A percentile compares a stretch with the other conserved stretches of the same genome.
These are phyloP conservation scores for Pyrenochaeta sp. DNA, from an alignment of 2,329 filamentous ascomycete genomes.

Conservation along the genomic window DNA sequence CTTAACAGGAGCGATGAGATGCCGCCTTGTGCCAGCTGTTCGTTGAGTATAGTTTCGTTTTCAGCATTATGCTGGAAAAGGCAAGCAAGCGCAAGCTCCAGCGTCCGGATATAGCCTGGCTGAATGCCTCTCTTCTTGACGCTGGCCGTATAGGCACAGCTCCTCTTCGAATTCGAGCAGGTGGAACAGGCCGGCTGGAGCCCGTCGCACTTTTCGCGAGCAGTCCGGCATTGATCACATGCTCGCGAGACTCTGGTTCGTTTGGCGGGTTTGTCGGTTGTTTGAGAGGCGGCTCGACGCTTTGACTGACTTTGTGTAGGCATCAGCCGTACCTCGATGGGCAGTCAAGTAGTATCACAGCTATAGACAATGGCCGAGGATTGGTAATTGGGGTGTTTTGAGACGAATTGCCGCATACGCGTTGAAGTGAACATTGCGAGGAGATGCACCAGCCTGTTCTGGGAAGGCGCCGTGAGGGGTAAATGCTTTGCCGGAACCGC, in stretches of 20 bases:
- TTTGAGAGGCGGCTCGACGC: constrained; percentile 28
- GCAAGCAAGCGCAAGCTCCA: constrained; percentile 74
- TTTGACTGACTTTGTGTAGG: constrained; percentile 34
- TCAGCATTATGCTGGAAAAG: constrained; percentile 69
- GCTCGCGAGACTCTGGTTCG: constrained; percentile 72
- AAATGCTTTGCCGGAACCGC: constrained; percentile 5
- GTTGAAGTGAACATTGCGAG: background rate
- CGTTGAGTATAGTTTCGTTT: constrained; percentile 65
- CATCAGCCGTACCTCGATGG: constrained; percentile 23
- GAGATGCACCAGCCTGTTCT: background rate
- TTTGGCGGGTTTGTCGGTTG: constrained; percentile 47
- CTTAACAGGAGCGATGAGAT: constrained; percentile 59
- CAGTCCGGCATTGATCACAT: constrained; percentile 72
- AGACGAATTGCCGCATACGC: background rate
- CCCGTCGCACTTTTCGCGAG: constrained; percentile 77
- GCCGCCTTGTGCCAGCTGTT: constrained; percentile 59
- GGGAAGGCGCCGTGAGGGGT: background rate
- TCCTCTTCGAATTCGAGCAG: constrained; percentile 68
- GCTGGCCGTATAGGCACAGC: constrained; percentile 75
- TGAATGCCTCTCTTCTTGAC: constrained; percentile 80
- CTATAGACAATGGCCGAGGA: no score
- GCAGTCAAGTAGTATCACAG: background rate
- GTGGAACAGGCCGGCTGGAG: constrained; percentile 71
- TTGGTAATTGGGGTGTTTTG: background rate
- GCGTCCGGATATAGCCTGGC: constrained; percentile 78